Evolutionary conservation across 1,284 basidiomycete genomes (phyloP), one percentile per base, ranked within the genome.

Genomic region (Puccinia coronata): DNA sequence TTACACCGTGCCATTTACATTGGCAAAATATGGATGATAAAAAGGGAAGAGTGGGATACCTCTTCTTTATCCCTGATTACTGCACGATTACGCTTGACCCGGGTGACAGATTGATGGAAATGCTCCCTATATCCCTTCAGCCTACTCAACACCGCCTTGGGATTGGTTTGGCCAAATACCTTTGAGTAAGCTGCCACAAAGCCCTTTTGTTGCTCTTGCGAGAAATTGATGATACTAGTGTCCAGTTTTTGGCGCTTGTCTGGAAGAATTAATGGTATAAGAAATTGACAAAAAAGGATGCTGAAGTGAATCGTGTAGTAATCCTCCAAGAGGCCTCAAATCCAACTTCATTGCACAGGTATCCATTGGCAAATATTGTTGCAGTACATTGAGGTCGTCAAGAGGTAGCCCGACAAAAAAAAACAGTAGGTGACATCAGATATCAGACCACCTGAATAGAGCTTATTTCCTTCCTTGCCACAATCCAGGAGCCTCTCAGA

Each of bases 331-430:
- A 76, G 73, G 12, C 73, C 73, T 43, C 28, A 12, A 25, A 76
- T 76, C 57, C 73, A 76, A 12, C 34, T 63, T 20, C 61, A 39
- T n/a, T 76, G 73, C 25, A 76, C 36, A 0, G 73, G 73, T 14
- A 43, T 76, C 73, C 73, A 76, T 39, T n/a, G 36, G 4, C 11
- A 18, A 23, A 76, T 43, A 16, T 18, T 25, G 8, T 47, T 41
- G 59, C 39, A 61, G 23, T 61, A 76, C 73, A 76, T 76, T 47
- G 57, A 59, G n/a, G 31, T 76, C 2, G 73, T 57, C 14, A 76
- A 34, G 4, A 76, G 18, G 39, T 59, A 61, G 0, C 55, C 73
- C 11, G 2, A 25, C 11, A 23, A 55, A 76, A 76, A 76, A 28
- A 63, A 76, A 12, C 51, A 9, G 14, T 73, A 73, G 1, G 71